Evolutionary conservation across 176 grass and related monocot genomes (phyloP), one percentile per base, ranked within the genome.

Genomic region (Triticum timopheevii): DNA sequence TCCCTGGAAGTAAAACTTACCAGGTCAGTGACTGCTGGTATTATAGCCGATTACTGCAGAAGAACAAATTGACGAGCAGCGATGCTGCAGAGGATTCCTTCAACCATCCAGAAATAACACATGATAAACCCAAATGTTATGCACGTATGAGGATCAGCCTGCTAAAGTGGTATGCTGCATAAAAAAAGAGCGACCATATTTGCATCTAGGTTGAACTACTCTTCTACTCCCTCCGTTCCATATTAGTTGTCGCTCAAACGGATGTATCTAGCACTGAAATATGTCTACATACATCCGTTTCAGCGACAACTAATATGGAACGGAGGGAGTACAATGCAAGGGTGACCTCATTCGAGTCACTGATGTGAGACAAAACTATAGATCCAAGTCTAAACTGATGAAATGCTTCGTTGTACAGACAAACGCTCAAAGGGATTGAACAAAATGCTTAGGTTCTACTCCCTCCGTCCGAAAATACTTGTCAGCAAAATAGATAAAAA

Each of bases 1-100:
- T 86, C 97, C 97, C 97, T 98, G 85, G 9, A 84, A 80, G 73
- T 80, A 28, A 84, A 70, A 54, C 38, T 31, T 31, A 19, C 5
- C 2, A 27, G 10, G 52, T 86, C 35, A 86, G 79, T 92, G 42
- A 58, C 49, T 31, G 49, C 82, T 70, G 19, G 65, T 77, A 65
- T 61, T 33, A 27, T 73, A 71, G 22, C 59, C 56, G 4, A 62
- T 40, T 68, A n/a, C 33, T 38, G 36, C 63, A 2, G 58, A 81
- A 77, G 47, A 58, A 77, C 5, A 1, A 54, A 49, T 44, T 63
- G 56, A 79, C 19, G 30, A 70, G 47, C 20, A 84, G 54, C 50
- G 8, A 71, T 20, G 12, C 31, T 39, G 4, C 2, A 79, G 64
- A 52, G 42, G 65, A 75, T 71, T 15, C 49, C 42, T 83, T 82